Evolutionary conservation across 129 eudicot species (phyloP), one percentile per base, ranked within the genome.

Genomic region (Rutidosis leptorrhynchoides): DNA sequence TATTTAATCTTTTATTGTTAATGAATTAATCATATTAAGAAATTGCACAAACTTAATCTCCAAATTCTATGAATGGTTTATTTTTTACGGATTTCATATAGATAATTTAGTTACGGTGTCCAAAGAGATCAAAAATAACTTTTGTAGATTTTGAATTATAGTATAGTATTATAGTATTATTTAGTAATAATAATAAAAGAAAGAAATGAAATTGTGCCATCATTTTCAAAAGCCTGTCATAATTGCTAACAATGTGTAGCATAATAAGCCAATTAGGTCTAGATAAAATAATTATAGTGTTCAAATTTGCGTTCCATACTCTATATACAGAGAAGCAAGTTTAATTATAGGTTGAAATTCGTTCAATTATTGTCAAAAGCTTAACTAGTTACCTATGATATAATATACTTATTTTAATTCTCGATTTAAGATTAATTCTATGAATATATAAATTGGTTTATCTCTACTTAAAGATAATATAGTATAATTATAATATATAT

Each of bases 221-320:
- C 52, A 58, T 74, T 46, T 65, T 65, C 51, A 64, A 74, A 65
- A 65, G 71, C 65, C 46, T 21, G 26, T 26, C 49, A 74, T 74
- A 65, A 64, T 64, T 73, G 35, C 45, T 27, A 37, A 17, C 22
- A 58, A 26, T 6, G 11, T 10, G 17, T 32, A 49, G n/a, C 55
- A 49, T 49, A 17, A 48, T 17, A 16, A 48, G 45, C 45, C 45
- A 37, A 37, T 37, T 10, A 67, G 61, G 60, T 28, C 28, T n/a
- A 12, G 30, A 67, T 51, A 23, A 51, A 67, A 55, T 3, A 52
- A 7, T 30, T 7, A 32, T 32, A 53, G 23, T 35, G 20, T 25
- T 25, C 53, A 30, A 26, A 57, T 35, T 68, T 57, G 74, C 17
- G 27, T 37, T 56, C 26, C 20, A 43, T 68, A 22, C 59, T 11